These are phyloP conservation scores for Erodium moschatum DNA, from an alignment of 441 rosid species.

Conservation along the genomic window DNA sequence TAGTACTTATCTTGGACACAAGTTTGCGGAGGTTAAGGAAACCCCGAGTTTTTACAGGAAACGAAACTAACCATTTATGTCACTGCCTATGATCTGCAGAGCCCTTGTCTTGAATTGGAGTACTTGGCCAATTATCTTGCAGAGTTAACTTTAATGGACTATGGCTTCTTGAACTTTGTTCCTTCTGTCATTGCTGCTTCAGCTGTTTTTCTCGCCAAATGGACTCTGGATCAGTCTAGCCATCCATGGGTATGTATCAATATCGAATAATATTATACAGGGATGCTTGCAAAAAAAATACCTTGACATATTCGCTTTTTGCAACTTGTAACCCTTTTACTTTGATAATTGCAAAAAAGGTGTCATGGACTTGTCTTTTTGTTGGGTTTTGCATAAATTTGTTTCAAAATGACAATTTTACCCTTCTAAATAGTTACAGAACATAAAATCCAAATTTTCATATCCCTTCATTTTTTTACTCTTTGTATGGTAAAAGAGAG, in stretches of 20 bases:
- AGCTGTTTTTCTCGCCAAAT: constrained; percentile 60
- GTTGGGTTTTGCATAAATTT: too few species aligned
- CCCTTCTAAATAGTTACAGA: too few species aligned
- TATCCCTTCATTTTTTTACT: too few species aligned
- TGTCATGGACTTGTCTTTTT: too few species aligned
- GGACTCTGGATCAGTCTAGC: constrained; percentile 57
- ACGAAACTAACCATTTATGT: neutral
- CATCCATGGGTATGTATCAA: constrained; percentile 50
- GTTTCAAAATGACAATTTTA: too few species aligned
- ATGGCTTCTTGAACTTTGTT: constrained; percentile 40
- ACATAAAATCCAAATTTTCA: too few species aligned
- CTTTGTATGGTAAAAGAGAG: too few species aligned
- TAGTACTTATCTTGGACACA: neutral
- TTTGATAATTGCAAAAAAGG: too few species aligned
- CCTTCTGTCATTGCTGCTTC: constrained; percentile 66
- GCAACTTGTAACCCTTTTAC: too few species aligned
- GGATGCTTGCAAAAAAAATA: too few species aligned
- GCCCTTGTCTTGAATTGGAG: constrained; percentile 45
- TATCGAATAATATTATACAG: neutral
- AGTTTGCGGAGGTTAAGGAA: neutral
- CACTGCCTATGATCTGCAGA: constrained; percentile 32
- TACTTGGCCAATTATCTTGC: constrained; percentile 51
- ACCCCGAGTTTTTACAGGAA: neutral
- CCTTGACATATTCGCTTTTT: too few species aligned
- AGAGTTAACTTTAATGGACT: constrained; percentile 50